Base-by-base conservation (phyloP, 2,329 filamentous ascomycete species). In the Colletotrichum gigasporum region DNA sequence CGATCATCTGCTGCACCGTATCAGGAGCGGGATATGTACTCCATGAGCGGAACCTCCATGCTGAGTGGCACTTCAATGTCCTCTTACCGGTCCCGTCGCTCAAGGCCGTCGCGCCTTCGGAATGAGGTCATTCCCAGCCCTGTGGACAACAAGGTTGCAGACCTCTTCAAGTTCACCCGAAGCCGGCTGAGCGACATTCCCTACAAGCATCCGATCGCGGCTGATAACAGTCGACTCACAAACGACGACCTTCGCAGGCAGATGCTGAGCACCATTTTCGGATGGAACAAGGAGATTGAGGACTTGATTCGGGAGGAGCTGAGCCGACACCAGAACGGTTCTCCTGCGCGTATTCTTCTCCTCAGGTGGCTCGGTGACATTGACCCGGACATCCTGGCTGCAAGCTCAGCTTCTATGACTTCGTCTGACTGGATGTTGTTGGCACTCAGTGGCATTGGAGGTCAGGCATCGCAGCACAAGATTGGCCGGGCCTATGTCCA, bases 361-460 rank as follows among this genome's bases (percentile, higher is more conserved):
- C 86, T 93, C 2, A 97, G 96, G 76, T 99, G 96, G 96, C 86
- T 99, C 0, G 94, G 94, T 12, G 92, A 97, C 66, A 88, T 93
- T 35, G 90, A 93, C 63, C 86, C 90, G 0, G 93, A 97, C 71
- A 85, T 93, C 39, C 92, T 97, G 86, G 86, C 89, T 10, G 88
- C 92, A 2, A 92, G 88, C 42, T 91, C 93, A 0, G 89, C 95
- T 69, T 91, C 92, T n/a, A 94, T 96, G 86, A 95, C 93, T 9
- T 93, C 92, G 2, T 92, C 93, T 0, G 96, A 98, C 77, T 99
- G 96, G 96, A 97, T 99, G 93, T 80, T 98, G 63, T 82, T 99
- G 34, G 95, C 96, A 10, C 79, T 99, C 53, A 97, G 93, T 73
- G 92, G 93, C 39, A 96, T 98, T 78, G 93, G 92, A 53, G 51